phyloP scores from a whole-genome alignment of 805 yeast genomes.

The Sugiyamaella mastotermitis region DNA sequence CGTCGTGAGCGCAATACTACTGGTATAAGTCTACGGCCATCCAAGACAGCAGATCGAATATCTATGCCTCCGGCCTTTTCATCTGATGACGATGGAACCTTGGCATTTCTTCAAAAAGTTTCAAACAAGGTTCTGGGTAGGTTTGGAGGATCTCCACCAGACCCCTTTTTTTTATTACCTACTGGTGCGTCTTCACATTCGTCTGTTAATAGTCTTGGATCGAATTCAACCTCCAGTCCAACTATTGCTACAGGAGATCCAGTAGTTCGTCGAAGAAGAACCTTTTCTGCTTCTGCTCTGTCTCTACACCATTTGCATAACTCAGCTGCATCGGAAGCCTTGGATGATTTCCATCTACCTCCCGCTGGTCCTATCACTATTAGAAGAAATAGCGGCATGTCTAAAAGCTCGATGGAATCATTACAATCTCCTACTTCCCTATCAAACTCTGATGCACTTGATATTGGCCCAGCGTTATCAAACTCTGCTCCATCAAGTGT shows the following conservation, averaged over 20 bases:
- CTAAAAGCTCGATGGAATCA: conserved; percentile 12
- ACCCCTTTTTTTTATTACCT: conserved; percentile 1
- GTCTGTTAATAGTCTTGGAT: conserved; percentile 1
- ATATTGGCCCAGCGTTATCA: not conserved
- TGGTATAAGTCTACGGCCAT: no score
- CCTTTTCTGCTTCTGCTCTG: conserved; percentile 9
- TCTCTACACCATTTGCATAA: conserved; percentile 1
- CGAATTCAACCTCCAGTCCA: not conserved
- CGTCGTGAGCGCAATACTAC: no score
- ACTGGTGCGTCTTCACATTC: not conserved
- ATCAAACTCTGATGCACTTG: not conserved
- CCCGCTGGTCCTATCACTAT: conserved; percentile 16
- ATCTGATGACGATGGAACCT: conserved; percentile 3
- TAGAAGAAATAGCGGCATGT: conserved; percentile 14
- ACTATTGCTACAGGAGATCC: not conserved
- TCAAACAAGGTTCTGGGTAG: conserved; percentile 4
- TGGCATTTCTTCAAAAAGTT: conserved; percentile 8
- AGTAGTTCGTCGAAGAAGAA: conserved; percentile 3
- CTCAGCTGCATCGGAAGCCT: no score
- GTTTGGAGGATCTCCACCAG: conserved; percentile 4
- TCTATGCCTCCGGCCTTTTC: no score
- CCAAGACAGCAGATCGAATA: no score
- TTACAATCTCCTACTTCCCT: not conserved
- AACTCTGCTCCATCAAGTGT: not conserved
- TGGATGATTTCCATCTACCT: conserved; percentile 11